A percentile compares a stretch with the other conserved stretches of the same genome.
Conservation (phyloP, 768 basidiomycete species). For the Strobilomyces confusus region DNA sequence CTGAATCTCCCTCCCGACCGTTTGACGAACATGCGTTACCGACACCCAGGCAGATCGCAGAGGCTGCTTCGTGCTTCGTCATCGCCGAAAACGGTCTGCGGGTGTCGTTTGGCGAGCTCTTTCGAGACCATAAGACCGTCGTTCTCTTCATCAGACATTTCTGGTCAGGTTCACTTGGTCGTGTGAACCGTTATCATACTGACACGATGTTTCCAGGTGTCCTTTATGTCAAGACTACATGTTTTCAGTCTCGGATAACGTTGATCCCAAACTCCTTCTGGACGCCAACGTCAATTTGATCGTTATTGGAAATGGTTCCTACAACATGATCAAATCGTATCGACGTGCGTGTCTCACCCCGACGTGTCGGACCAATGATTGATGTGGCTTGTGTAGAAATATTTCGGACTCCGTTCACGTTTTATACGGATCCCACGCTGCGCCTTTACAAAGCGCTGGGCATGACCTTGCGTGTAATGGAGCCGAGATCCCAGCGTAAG, state of each 20-base stretch:
- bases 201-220: conserved; percentile 44
- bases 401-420: conserved; percentile 63
- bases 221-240: conserved; percentile 87
- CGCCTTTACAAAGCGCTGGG: conserved; percentile 70
- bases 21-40: conserved; percentile 50
- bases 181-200: conserved; percentile 3
- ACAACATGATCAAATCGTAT: conserved; percentile 74
- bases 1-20: conserved; percentile 7
- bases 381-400: conserved; percentile 44
- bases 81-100: conserved; percentile 64
- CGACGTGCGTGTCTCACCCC: conserved; percentile 39
- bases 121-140: conserved; percentile 54
- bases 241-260: conserved; percentile 52
- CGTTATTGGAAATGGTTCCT: conserved; percentile 76
- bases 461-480: conserved; percentile 53
- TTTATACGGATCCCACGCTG: conserved; percentile 78
- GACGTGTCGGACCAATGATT: background rate
- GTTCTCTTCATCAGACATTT: conserved; percentile 88
- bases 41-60: conserved; percentile 50
- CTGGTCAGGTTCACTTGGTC: conserved; percentile 41
- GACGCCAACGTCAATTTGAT: conserved; percentile 55
- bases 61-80: conserved; percentile 60
- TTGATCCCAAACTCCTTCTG: conserved; percentile 45
- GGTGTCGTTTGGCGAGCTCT: conserved; percentile 66
- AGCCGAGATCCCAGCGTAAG: conserved; percentile 40